Evolutionary conservation across 208 protist species (phyloP).

Genomic region (Blastocrithidia nonstop): DNA sequence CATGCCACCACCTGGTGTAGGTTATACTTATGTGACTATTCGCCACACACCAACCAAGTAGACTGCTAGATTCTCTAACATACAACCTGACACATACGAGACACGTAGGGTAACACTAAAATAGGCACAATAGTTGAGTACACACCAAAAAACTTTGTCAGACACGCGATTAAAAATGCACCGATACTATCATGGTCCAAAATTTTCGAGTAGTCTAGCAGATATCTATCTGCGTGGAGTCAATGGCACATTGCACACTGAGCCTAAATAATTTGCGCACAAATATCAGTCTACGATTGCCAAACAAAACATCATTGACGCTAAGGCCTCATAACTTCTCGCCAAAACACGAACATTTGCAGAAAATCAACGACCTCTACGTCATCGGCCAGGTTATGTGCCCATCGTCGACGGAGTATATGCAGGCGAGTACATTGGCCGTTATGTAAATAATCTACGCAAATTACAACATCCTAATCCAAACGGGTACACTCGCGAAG

Average conservation of each 20-base stretch:
- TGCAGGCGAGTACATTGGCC: slow-evolving; percentile 8
- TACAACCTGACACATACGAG: too few species aligned
- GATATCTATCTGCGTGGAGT: slow-evolving; percentile 7
- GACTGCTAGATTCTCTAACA: slow-evolving; percentile 25
- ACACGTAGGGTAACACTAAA: too few species aligned
- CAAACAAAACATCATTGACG: slow-evolving; percentile 44
- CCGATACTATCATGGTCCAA: slow-evolving; percentile 3
- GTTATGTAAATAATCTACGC: slow-evolving; percentile 10
- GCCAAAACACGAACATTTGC: slow-evolving; percentile 53
- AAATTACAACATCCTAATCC: slow-evolving; percentile 50
- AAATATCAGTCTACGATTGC: slow-evolving; percentile 27
- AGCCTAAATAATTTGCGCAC: slow-evolving; percentile 4
- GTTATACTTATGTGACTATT: slow-evolving; percentile 31
- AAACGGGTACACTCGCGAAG: slow-evolving; percentile 45
- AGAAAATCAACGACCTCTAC: slow-evolving; percentile 12
- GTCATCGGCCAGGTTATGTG: slow-evolving; percentile 15
- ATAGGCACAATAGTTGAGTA: too few species aligned
- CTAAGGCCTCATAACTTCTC: slow-evolving; percentile 21
- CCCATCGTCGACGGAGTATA: slow-evolving; percentile 13
- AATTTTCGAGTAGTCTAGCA: background rate
- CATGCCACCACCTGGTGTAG: slow-evolving; percentile 28
- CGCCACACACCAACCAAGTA: slow-evolving; percentile 17
- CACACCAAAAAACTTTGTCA: too few species aligned
- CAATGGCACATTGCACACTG: background rate
- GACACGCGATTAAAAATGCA: slow-evolving; percentile 10